Base-by-base conservation (phyloP, 1,284 basidiomycete species). In the Meira nashicola region DNA sequence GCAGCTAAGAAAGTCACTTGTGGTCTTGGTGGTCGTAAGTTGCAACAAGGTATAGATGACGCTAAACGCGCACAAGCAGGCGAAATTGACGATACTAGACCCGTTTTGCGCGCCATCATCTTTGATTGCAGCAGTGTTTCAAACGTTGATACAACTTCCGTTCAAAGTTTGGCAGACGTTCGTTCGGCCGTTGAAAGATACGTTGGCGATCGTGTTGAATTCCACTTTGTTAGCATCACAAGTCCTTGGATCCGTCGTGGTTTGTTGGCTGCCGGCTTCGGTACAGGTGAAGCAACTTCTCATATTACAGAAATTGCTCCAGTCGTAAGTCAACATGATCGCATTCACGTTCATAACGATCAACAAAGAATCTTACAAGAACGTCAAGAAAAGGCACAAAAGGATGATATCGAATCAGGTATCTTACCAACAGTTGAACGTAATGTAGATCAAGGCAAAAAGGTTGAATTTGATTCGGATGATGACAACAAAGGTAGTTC, bases 81-180 rank as follows among this genome's bases (percentile, higher is more conserved):
- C 7, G 21, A 17, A 23, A 9, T 38, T n/a, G 28, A 12, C 21
- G 82, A 82, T 70, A 85, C 85, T 67, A 89, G 75, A 17, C 79
- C 92, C 0, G 74, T 83, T 7, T 82, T 97, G 39, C 86, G 86
- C 54, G 92, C 93, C 9, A 84, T 98, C 68, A 88, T 98, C 39
- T 83, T 97, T 19, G 94, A 98, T 79, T 93, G 97, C 75, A 87
- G 89, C 44, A 82, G 85, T 43, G 89, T 96, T 33, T 78, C 80
- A 59, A 81, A 83, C 66, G 78, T 83, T 41, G 82, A 83, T 68
- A 89, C 88, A 12, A 97, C 95, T 0, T 89, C 89, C 43, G 84
- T 93, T 2, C 94, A 98, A 79, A 86, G 90, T 39, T 82, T 98
- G 37, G 87, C 95, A 57, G 94, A 98, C 77, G 86, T 92, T 0